phyloP scores from a whole-genome alignment of 306 rosid species.

The Datisca glomerata region DNA sequence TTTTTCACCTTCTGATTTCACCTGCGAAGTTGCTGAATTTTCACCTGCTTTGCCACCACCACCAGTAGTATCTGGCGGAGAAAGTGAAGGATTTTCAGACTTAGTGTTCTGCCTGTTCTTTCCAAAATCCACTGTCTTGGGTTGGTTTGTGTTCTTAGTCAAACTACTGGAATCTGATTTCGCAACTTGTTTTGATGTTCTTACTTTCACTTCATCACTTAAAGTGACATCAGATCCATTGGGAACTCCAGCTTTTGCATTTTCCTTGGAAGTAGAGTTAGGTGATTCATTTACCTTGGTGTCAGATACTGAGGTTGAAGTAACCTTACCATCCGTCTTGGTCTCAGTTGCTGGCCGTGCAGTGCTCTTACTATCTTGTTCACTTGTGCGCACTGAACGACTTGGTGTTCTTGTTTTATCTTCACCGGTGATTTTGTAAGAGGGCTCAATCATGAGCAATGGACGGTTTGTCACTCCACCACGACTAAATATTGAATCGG shows the following conservation, averaged over 20 bases:
- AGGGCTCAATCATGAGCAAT: slow-evolving; percentile 53
- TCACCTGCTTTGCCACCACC: slow-evolving; percentile 33
- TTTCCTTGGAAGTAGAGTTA: slow-evolving; percentile 27
- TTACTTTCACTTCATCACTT: slow-evolving; percentile 22
- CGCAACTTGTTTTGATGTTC: slow-evolving; percentile 16
- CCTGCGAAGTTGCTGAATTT: slow-evolving; percentile 18
- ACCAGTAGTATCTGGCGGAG: slow-evolving; percentile 18
- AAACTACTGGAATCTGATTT: slow-evolving; percentile 19
- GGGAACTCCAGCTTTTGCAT: slow-evolving; percentile 17
- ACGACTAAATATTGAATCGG: slow-evolving; percentile 42
- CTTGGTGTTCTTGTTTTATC: slow-evolving; percentile 35
- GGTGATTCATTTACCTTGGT: slow-evolving; percentile 27
- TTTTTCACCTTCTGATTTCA: slow-evolving; percentile 42
- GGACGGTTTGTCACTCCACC: slow-evolving; percentile 51
- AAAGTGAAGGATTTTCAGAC: slow-evolving; percentile 13
- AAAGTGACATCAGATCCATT: slow-evolving; percentile 26
- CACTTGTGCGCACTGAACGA: slow-evolving; percentile 31
- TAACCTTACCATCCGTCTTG: slow-evolving; percentile 26
- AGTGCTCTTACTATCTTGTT: slow-evolving; percentile 46
- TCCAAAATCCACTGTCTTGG: slow-evolving; percentile 23
- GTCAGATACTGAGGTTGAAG: slow-evolving; percentile 24
- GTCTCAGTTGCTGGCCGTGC: slow-evolving; percentile 27
- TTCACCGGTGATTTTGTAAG: slow-evolving; percentile 54
- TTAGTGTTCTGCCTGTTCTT: slow-evolving; percentile 21
- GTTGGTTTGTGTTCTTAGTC: slow-evolving; percentile 22